A percentile compares a stretch with the other conserved stretches of the same genome.
These are phyloP conservation scores for Chenopodium formosanum DNA, from an alignment of 148 eudicot species.

Conservation along the genomic window DNA sequence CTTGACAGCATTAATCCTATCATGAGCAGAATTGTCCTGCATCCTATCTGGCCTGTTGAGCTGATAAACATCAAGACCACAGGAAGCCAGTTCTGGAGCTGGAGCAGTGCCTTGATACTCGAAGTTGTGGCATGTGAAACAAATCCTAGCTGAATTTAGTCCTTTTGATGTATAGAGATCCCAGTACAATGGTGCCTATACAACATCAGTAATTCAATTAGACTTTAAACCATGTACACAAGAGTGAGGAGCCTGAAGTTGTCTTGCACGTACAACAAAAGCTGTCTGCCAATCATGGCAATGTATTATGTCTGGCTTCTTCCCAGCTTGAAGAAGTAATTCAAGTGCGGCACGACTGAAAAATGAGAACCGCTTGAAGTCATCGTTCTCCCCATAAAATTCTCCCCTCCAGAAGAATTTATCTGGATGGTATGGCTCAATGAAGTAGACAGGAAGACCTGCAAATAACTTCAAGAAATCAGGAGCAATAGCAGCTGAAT, in stretches of 20 bases:
- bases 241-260: not conserved
- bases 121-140: slow-evolving; percentile 98
- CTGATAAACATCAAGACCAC: slow-evolving; percentile 91
- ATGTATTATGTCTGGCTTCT: slow-evolving; percentile 93
- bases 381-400: slow-evolving; percentile 91
- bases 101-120: slow-evolving; percentile 95
- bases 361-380: slow-evolving; percentile 89
- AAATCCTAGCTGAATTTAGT: slow-evolving; percentile 85
- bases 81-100: slow-evolving; percentile 77
- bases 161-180: slow-evolving; percentile 90
- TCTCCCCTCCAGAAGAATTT: slow-evolving; percentile 94
- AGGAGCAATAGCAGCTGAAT: slow-evolving; percentile 13
- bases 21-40: slow-evolving; percentile 82
- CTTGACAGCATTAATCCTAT: slow-evolving; percentile 82
- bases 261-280: slow-evolving; percentile 63
- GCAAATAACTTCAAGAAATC: slow-evolving; percentile 11
- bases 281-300: slow-evolving; percentile 99
- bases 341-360: slow-evolving; percentile 97
- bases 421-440: slow-evolving; percentile 87
- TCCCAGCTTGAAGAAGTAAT: slow-evolving; percentile 79
- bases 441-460: slow-evolving; percentile 98
- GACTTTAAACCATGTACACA: not conserved
- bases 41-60: slow-evolving; percentile 92
- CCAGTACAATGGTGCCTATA: slow-evolving; percentile 94
- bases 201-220: not conserved